phyloP scores from a whole-genome alignment of 129 eudicot genomes.

The Saposhnikovia divaricata region DNA sequence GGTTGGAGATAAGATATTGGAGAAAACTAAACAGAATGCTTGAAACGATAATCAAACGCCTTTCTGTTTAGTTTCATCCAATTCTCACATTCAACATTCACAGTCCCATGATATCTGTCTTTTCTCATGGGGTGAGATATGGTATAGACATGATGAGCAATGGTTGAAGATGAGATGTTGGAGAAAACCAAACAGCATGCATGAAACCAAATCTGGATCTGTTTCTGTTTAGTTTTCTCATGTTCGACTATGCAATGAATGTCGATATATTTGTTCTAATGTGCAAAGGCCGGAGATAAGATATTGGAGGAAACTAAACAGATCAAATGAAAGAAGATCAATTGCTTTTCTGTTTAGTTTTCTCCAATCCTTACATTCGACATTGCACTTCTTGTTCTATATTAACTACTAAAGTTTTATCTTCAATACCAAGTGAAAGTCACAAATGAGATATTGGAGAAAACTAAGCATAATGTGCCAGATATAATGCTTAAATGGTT shows the following conservation, averaged over 20 bases:
- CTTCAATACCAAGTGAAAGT: background rate
- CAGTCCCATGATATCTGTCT: background rate
- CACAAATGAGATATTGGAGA: slow-evolving; percentile 6
- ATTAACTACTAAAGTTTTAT: background rate
- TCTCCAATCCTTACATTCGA: slow-evolving; percentile 3
- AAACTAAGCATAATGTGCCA: background rate
- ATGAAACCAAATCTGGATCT: background rate
- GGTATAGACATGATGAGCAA: background rate
- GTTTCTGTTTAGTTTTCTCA: background rate
- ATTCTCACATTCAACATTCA: background rate
- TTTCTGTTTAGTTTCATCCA: background rate
- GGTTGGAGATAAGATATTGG: background rate
- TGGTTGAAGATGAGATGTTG: background rate
- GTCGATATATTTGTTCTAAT: background rate
- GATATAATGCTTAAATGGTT: background rate
- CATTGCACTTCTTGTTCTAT: background rate
- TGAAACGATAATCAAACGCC: background rate
- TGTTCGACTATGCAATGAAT: background rate
- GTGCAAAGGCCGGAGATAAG: background rate
- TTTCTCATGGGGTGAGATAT: background rate
- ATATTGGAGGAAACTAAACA: slow-evolving; percentile 5
- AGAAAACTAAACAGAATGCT: background rate
- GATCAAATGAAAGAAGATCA: background rate
- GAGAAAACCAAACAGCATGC: background rate
- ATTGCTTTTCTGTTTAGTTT: background rate